Evolutionary conservation across 148 eudicot species (phyloP), one percentile per base, ranked within the genome.

Genomic region (Arbutus unedo): DNA sequence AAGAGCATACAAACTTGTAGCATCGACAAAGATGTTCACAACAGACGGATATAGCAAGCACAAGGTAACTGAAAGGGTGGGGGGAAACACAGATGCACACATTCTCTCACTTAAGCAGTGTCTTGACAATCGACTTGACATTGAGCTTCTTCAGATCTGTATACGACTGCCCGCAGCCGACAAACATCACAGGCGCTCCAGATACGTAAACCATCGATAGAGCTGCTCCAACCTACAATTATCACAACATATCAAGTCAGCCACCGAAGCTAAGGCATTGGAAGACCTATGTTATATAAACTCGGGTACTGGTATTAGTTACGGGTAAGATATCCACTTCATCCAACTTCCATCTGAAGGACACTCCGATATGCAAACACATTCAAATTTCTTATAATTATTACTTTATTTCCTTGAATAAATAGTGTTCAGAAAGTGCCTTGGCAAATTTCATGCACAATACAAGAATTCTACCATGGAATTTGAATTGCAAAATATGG

Each of bases 151-250:
- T 97, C 85, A 94, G 85, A 82, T 97, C 98, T 0, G 96, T 91
- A 78, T 97, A 97, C 0, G 96, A 93, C 85, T 94, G 99, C 45
- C 99, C 99, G 74, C 99, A 97, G 13, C 98, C 98, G 31, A 97
- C 97, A 88, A 96, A 94, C 99, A 97, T 97, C 79, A 97, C 98
- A 3, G 98, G 99, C 19, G 99, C 91, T 82, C 97, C 97, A 18
- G 99, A 96, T 57, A 91, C 90, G 82, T 93, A 96, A 13, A 96
- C 98, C 98, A 96, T 94, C 2, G 97, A 96, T 44, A 96, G 85
- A 31, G 98, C 98, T n/a, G 99, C 98, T 74, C 99, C 99, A 66
- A 96, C 99, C 99, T 96, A 85, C 82, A 82, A 82, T 60, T 59
- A 78, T 44, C 38, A 10, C 38, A 10, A 66, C 66, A 4, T 16